These are phyloP conservation scores for Diaporthe helianthi DNA, from an alignment of 2,329 filamentous ascomycete species.

Conservation along the genomic window DNA sequence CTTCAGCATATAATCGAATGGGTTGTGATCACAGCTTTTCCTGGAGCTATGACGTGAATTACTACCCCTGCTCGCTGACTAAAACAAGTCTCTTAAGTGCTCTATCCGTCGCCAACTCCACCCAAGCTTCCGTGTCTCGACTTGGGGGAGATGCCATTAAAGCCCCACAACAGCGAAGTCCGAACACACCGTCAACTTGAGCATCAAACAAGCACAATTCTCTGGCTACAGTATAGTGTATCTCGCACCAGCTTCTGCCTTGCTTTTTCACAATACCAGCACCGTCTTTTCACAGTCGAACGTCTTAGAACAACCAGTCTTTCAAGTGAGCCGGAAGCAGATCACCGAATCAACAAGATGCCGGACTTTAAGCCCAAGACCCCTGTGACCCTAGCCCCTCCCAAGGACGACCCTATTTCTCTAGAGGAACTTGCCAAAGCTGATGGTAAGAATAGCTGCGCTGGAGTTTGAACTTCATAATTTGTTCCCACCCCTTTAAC, in stretches of 20 bases:
- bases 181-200: conserved; percentile 15
- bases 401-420: conserved; percentile 88
- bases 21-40: conserved; percentile 9
- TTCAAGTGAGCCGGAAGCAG: neutral
- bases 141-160: neutral
- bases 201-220: neutral
- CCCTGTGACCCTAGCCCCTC: conserved; percentile 77
- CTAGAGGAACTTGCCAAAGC: conserved; percentile 79
- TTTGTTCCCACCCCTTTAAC: neutral
- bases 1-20: neutral
- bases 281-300: no score
- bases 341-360: conserved; percentile 49
- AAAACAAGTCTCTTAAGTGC: neutral
- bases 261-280: no score
- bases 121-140: conserved; percentile 6
- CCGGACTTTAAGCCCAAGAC: conserved; percentile 79
- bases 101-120: neutral
- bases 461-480: neutral
- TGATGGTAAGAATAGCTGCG: conserved; percentile 69
- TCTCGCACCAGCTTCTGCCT: no score
- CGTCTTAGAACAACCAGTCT: neutral
- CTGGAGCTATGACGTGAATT: conserved; percentile 30
- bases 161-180: conserved; percentile 17
- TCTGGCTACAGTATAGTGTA: neutral
- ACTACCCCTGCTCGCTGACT: neutral